A percentile compares a stretch with the other conserved stretches of the same genome.
These are phyloP conservation scores for Magnaporthiopsis rhizophila DNA, from an alignment of 2,329 filamentous ascomycete species.

Conservation along the genomic window DNA sequence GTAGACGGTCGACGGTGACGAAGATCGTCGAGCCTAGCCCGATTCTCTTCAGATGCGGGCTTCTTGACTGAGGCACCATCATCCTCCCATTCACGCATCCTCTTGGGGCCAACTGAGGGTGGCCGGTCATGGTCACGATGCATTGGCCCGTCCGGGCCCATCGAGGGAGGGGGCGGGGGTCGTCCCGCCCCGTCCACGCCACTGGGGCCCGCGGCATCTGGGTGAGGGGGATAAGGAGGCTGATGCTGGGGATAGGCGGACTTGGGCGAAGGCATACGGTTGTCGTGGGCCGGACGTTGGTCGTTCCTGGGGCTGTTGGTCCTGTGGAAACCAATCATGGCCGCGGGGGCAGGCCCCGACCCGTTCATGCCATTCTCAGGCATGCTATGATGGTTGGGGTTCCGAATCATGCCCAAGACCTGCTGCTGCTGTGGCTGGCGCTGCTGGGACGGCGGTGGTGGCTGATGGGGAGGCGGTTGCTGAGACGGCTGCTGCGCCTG, in stretches of 20 bases:
- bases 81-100: slow-evolving; percentile 88
- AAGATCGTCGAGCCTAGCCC: slow-evolving; percentile 78
- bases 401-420: slow-evolving; percentile 13
- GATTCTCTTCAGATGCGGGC: slow-evolving; percentile 77
- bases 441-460: slow-evolving; percentile 17
- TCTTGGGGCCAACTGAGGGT: slow-evolving; percentile 71
- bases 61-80: slow-evolving; percentile 68
- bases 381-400: slow-evolving; percentile 31
- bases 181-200: slow-evolving; percentile 41
- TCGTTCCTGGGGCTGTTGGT: slow-evolving; percentile 77
- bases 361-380: slow-evolving; percentile 26
- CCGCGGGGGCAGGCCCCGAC: slow-evolving; percentile 37
- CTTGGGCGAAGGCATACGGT: slow-evolving; percentile 84
- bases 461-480: slow-evolving; percentile 29
- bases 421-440: slow-evolving; percentile 22
- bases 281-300: slow-evolving; percentile 73
- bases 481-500: slow-evolving; percentile 33
- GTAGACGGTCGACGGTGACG: slow-evolving; percentile 72
- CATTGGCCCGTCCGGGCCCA: slow-evolving; percentile 59
- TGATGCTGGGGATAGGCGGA: slow-evolving; percentile 76
- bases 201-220: slow-evolving; percentile 62
- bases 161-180: slow-evolving; percentile 45
- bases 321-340: slow-evolving; percentile 61
- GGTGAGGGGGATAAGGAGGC: slow-evolving; percentile 61
- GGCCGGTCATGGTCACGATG: slow-evolving; percentile 65